Percentiles rank a stretch among this genome's conserved stretches.
Conservation (phyloP, 2,329 filamentous ascomycete genomes). For the Xylariaceae sp. region DNA sequence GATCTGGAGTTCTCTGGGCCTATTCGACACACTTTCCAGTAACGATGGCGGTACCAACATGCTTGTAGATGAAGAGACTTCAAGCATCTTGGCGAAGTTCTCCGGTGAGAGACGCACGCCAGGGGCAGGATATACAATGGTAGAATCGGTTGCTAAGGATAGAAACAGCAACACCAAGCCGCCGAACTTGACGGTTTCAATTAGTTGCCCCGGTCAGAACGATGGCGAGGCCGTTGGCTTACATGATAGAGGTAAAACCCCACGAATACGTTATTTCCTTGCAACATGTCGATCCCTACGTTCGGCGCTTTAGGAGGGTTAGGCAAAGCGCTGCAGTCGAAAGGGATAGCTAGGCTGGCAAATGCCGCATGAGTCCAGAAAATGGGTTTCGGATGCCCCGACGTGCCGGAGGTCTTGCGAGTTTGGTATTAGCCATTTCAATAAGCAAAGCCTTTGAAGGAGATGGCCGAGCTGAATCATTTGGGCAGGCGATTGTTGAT, state of each 20-base stretch:
- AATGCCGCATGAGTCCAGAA: no score
- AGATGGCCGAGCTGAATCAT: no score
- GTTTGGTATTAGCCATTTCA: no score
- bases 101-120: conserved; percentile 21
- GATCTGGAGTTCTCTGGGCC: conserved; percentile 17
- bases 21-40: conserved; percentile 26
- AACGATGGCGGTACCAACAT: conserved; percentile 20
- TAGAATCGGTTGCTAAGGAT: conserved; percentile 8
- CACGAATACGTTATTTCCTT: conserved; percentile 15
- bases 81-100: no score
- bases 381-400: no score
- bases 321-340: conserved; percentile 6
- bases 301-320: conserved; percentile 4
- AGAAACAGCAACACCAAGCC: conserved; percentile 14
- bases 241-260: conserved; percentile 19
- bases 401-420: no score
- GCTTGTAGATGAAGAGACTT: conserved; percentile 17
- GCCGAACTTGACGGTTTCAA: conserved; percentile 11
- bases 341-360: no score
- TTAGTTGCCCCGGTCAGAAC: neutral
- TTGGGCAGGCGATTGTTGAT: no score
- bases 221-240: neutral
- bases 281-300: conserved; percentile 3
- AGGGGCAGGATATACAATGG: conserved; percentile 22
- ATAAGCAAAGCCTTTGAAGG: no score